Evolutionary conservation across 345 rosid species (phyloP), one percentile per base, ranked within the genome.

Genomic region (Murraya koenigii): DNA sequence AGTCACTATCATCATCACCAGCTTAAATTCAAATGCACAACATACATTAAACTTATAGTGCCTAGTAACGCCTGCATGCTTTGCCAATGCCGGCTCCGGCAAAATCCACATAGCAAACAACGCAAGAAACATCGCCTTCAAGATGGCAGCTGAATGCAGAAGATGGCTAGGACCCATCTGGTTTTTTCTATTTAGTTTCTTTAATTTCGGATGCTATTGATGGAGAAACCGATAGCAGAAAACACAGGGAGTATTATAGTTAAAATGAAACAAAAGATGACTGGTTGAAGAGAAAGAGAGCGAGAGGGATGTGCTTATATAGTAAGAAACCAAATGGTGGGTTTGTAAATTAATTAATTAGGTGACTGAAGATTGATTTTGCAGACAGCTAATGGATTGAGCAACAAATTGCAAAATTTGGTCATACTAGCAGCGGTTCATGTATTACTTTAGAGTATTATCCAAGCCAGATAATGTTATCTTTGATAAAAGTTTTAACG

Each of bases 1-100:
- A 7, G 32, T 36, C 10, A 44, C 49, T 44, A 13, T 13, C 49
- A 3, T 11, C 49, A 13, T 13, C 49, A 44, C 13, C 17, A 44
- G 49, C 49, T 44, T 44, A 44, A 44, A 44, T 8, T 28, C 52
- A 49, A 9, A 38, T n/a, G 9, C 23, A 36, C 0, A 15, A 47
- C 82, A 13, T 78, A 89, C 90, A 66, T 87, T 65, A 44, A 89
- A 89, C 83, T 80, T 84, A 78, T 89, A 87, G 23, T 84, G 85
- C 69, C 89, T 81, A 35, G 86, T 89, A 73, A 85, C 66, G 69
- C 83, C 82, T 32, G 85, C 79, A 75, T 89, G 86, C 75, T 85
- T 87, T 59, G 85, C 88, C 32, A 63, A 32, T 14, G 52, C 76
- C 33, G 22, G 30, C 26, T 76, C 80, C 25, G 85, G 78, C n/a